Evolutionary conservation across 257 asterid genomes (phyloP).

Genomic region (Primulina huaijiensis): DNA sequence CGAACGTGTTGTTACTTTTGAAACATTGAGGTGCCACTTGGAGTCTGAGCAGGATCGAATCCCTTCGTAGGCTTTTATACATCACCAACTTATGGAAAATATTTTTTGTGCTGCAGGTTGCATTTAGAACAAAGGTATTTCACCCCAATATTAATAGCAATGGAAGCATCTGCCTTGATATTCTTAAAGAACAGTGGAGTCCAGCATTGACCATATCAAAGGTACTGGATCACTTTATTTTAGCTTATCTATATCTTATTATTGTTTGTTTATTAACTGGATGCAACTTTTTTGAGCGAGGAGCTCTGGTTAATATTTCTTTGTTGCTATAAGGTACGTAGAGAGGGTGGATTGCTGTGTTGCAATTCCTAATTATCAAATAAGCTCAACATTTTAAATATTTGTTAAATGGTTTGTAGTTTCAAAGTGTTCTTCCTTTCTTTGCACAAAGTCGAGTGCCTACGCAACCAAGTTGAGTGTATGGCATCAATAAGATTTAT

Average conservation of each 20-base stretch:
- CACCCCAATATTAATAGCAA: slow-evolving; percentile 41
- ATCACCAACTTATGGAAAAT: neutral
- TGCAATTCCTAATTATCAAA: neutral
- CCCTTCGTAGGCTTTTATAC: neutral
- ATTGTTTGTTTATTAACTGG: too few species aligned
- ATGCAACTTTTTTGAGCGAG: too few species aligned
- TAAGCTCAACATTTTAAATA: neutral
- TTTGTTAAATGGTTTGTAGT: neutral
- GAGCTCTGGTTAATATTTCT: neutral
- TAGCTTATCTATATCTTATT: too few species aligned
- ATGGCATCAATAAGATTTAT: too few species aligned
- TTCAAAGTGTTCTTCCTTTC: neutral
- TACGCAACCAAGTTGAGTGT: too few species aligned
- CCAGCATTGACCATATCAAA: slow-evolving; percentile 51
- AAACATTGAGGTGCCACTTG: neutral
- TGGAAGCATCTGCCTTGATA: slow-evolving; percentile 50
- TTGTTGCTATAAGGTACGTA: neutral
- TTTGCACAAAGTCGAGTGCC: neutral
- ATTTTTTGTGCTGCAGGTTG: slow-evolving; percentile 32
- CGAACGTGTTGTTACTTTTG: neutral
- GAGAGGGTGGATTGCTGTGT: neutral
- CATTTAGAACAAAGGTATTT: slow-evolving; percentile 35
- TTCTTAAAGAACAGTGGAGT: slow-evolving; percentile 53
- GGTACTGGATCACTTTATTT: slow-evolving; percentile 17
- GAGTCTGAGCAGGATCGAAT: neutral